These are phyloP conservation scores for Neurospora sublineolata DNA, from an alignment of 495 filamentous ascomycete species.

Conservation along the genomic window DNA sequence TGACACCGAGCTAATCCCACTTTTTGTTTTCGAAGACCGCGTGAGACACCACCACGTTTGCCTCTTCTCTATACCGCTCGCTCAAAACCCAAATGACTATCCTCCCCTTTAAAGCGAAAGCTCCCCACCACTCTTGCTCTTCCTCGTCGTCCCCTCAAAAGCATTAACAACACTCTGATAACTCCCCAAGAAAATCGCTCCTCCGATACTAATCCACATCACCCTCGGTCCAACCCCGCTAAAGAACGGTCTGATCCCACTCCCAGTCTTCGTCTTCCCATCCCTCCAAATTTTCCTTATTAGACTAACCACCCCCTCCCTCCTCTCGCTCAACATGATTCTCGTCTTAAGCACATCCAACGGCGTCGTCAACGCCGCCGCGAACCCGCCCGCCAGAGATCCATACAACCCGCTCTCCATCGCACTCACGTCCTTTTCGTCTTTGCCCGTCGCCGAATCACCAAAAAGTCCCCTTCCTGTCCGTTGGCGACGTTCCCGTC, in stretches of 20 bases:
- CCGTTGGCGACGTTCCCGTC: constrained; percentile 24
- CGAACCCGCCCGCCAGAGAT: constrained; percentile 69
- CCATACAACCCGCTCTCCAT: constrained; percentile 80
- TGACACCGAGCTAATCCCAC: neutral
- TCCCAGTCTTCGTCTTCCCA: constrained; percentile 4
- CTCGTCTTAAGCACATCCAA: constrained; percentile 94
- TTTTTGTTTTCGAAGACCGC: neutral
- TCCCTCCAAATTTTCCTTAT: constrained; percentile 56
- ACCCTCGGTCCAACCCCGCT: constrained; percentile 78
- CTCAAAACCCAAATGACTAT: neutral
- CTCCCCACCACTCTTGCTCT: neutral
- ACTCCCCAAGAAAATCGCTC: constrained; percentile 88
- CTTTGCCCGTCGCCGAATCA: constrained; percentile 27
- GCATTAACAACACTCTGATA: constrained; percentile 85
- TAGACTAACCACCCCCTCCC: constrained; percentile 45
- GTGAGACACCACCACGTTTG: too few species aligned
- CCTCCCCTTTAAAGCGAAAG: neutral
- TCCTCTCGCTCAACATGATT: constrained; percentile 71
- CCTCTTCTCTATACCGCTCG: neutral
- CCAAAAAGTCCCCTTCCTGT: constrained; percentile 40
- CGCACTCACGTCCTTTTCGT: constrained; percentile 44
- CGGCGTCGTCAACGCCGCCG: constrained; percentile 83
- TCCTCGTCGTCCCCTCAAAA: constrained; percentile 31
- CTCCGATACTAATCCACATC: constrained; percentile 88
- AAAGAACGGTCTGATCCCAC: constrained; percentile 71